Conservation (phyloP, 2,329 filamentous ascomycete genomes). For the Aspergillus neotritici region DNA sequence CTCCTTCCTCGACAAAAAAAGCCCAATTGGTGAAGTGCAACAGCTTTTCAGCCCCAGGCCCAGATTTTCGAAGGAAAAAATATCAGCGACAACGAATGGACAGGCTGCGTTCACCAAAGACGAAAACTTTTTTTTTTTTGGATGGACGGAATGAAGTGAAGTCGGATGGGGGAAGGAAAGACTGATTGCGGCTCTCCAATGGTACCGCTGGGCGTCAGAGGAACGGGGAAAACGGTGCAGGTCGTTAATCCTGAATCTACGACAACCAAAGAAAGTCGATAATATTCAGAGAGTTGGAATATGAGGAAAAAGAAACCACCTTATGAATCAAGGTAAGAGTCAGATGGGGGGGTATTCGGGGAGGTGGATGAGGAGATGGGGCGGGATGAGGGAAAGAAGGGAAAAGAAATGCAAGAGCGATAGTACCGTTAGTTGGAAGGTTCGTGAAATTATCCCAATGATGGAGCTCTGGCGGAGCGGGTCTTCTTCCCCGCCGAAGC, state of each 20-base stretch:
- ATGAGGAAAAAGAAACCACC: background rate
- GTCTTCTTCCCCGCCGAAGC: conserved; percentile 19
- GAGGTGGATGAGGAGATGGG: conserved; percentile 7
- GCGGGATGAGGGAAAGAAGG: conserved; percentile 10
- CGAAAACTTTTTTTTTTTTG: conserved; percentile 5
- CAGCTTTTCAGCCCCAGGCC: background rate
- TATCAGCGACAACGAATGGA: background rate
- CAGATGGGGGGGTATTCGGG: background rate
- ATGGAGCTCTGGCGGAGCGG: conserved; percentile 17
- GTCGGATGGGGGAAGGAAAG: conserved; percentile 13
- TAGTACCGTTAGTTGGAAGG: conserved; percentile 11
- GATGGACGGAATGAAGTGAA: conserved; percentile 13
- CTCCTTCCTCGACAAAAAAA: conserved; percentile 25
- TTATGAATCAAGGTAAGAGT: background rate
- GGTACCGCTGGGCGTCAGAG: conserved; percentile 22
- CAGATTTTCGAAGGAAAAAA: background rate
- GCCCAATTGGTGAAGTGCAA: conserved; percentile 13
- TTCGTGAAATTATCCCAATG: conserved; percentile 20
- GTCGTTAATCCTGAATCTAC: conserved; percentile 31
- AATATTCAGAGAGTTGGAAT: background rate
- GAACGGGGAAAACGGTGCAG: conserved; percentile 39
- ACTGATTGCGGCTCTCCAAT: conserved; percentile 18
- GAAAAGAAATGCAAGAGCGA: conserved; percentile 2
- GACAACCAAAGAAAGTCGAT: conserved; percentile 9
- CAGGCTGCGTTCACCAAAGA: background rate